Percentiles rank a stretch among this genome's conserved stretches.
phyloP scores from a whole-genome alignment of 2,329 filamentous ascomycete species.

The Talaromyces amestolkiae region DNA sequence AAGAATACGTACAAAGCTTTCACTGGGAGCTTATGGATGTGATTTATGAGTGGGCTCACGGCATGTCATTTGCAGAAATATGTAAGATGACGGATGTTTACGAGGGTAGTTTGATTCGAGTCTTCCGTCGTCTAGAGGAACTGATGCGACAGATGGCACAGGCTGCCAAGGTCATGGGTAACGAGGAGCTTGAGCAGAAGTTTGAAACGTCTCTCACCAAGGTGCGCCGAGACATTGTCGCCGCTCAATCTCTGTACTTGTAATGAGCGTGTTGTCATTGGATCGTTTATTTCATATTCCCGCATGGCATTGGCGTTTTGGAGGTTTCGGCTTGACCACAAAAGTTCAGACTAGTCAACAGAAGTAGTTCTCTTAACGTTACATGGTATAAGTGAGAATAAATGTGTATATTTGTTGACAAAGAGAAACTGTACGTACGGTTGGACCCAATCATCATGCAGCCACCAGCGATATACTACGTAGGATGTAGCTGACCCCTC shows the following conservation, averaged over 20 bases:
- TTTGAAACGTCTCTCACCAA: conserved; percentile 84
- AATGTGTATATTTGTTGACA: neutral
- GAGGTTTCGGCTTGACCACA: conserved; percentile 1
- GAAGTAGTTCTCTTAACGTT: neutral
- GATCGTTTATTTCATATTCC: conserved; percentile 17
- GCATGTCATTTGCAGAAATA: conserved; percentile 85
- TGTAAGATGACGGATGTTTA: conserved; percentile 99
- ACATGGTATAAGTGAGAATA: neutral
- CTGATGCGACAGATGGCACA: conserved; percentile 91
- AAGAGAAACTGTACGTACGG: neutral
- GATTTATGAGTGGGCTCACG: conserved; percentile 86
- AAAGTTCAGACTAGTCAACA: conserved; percentile 4
- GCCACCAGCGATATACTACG: neutral
- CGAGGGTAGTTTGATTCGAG: conserved; percentile 90
- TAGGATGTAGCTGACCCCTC: neutral
- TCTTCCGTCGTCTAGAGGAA: conserved; percentile 94
- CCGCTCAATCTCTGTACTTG: conserved; percentile 88
- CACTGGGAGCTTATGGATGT: conserved; percentile 98
- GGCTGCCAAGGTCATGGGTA: conserved; percentile 97
- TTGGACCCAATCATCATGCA: neutral
- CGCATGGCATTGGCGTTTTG: conserved; percentile 10
- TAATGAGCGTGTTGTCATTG: conserved; percentile 44
- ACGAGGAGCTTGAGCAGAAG: conserved; percentile 85
- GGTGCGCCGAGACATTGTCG: conserved; percentile 90
- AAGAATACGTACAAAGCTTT: conserved; percentile 84